Base-by-base conservation (phyloP, 345 rosid species). In the Salix udensis region DNA sequence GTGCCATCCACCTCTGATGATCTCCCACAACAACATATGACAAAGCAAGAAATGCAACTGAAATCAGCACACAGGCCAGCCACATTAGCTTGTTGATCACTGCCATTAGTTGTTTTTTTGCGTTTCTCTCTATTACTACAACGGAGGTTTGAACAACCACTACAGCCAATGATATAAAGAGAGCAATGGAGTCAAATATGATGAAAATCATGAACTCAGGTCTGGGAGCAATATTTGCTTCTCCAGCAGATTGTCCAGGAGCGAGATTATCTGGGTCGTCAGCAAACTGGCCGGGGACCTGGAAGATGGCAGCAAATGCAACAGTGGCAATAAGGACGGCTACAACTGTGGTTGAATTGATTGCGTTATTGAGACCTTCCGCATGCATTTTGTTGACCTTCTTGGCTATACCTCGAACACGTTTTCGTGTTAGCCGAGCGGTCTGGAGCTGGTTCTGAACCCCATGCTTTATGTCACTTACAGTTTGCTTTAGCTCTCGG, bases 71-170 rank as follows among this genome's bases (percentile, higher is more conserved):
- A 70, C 98, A 96, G 15, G 99, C 98, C 84, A 91, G 73, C 98
- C 98, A 93, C 98, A 93, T 91, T 19, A 96, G 84, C 82, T 96
- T 96, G 89, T 93, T 96, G 74, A 96, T 96, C 62, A 96, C 84
- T 1, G 97, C 82, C 97, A 96, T 93, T 89, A 96, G 86, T 77
- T 86, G 88, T 82, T 85, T 92, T 84, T 96, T 93, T 0, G 94
- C 97, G 69, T 86, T 80, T 74, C 92, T 85, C 86, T 93, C 96
- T 67, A 93, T 89, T 15, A 91, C 95, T 60, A 96, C 97, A 14
- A 96, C 82, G 0, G 99, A 96, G n/a, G 96, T 96, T 77, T 96
- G 99, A 70, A 96, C 97, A 44, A 93, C 94, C 71, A 93, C 99
- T 48, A 96, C 97, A 1, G 97, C 99, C 78, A 96, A 65, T 2